phyloP scores from a whole-genome alignment of 306 rosid genomes.

The Pachyrhizus erosus region DNA sequence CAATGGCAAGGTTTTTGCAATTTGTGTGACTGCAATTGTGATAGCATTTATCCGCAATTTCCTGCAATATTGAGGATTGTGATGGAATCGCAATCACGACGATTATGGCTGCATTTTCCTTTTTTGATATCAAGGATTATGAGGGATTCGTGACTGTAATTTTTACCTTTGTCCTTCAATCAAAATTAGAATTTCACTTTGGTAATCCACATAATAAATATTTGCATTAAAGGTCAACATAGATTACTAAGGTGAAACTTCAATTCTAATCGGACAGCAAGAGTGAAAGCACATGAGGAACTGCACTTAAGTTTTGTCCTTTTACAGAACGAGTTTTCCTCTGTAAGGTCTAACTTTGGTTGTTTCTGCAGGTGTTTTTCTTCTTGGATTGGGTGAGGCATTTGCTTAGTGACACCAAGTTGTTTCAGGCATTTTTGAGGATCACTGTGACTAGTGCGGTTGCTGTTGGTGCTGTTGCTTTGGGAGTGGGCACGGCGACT shows the following conservation, averaged over 20 bases:
- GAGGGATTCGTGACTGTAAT: not conserved
- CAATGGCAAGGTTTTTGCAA: not conserved
- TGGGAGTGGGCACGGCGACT: constrained; percentile 93
- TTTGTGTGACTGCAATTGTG: not conserved
- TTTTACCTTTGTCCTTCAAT: not conserved
- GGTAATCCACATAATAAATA: not conserved
- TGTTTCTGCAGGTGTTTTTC: constrained; percentile 74
- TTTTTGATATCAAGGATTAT: not conserved
- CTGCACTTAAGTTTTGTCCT: not conserved
- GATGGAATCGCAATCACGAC: not conserved
- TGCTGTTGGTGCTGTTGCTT: constrained; percentile 78
- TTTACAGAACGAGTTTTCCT: not conserved
- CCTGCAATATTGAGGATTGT: not conserved
- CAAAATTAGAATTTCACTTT: not conserved
- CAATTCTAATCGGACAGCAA: not conserved
- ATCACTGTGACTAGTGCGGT: constrained; percentile 90
- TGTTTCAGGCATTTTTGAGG: constrained; percentile 92
- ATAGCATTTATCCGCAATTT: not conserved
- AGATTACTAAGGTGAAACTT: not conserved
- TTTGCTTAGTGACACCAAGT: constrained; percentile 71
- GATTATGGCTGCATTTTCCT: not conserved
- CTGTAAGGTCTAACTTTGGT: constrained; percentile 29
- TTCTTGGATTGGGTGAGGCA: constrained; percentile 96
- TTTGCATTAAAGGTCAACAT: not conserved
- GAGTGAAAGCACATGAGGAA: not conserved